These are phyloP conservation scores for Phytophthora europaea DNA, from an alignment of 352 stramenopile species.

Conservation along the genomic window DNA sequence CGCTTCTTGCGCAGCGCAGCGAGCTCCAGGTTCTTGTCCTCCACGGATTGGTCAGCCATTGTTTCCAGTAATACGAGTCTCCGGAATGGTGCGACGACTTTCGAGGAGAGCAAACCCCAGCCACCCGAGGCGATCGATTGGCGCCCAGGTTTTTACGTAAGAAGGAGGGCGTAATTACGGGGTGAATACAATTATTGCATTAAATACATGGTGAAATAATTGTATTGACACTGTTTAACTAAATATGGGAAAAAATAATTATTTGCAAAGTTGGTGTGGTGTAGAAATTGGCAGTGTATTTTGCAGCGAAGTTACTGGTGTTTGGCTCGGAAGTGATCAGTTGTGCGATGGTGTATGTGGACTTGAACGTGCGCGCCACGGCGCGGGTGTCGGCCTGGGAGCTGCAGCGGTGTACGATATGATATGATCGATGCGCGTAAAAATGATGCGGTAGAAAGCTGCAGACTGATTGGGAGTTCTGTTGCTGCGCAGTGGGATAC, in stretches of 20 bases:
- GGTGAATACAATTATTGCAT: background rate
- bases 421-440: background rate
- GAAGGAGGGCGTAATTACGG: slow-evolving; percentile 33
- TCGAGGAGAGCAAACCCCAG: background rate
- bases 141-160: slow-evolving; percentile 7
- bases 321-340: background rate
- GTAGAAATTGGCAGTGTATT: background rate
- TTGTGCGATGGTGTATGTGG: slow-evolving; percentile 64
- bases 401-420: slow-evolving; percentile 66
- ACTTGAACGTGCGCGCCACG: slow-evolving; percentile 76
- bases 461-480: background rate
- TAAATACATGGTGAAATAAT: background rate
- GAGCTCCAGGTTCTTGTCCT: slow-evolving; percentile 88
- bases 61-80: slow-evolving; percentile 56
- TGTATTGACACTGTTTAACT: too few species aligned
- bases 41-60: slow-evolving; percentile 59
- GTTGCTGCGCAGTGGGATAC: slow-evolving; percentile 69
- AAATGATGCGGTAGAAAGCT: background rate
- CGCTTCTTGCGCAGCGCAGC: slow-evolving; percentile 99
- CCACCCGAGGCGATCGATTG: slow-evolving; percentile 26
- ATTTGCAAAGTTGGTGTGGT: too few species aligned
- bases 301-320: too few species aligned
- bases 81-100: background rate
- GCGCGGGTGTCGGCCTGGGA: slow-evolving; percentile 62
- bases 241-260: too few species aligned